These are phyloP conservation scores for Globisporangium splendens DNA, from an alignment of 352 stramenopile genomes.

Conservation along the genomic window DNA sequence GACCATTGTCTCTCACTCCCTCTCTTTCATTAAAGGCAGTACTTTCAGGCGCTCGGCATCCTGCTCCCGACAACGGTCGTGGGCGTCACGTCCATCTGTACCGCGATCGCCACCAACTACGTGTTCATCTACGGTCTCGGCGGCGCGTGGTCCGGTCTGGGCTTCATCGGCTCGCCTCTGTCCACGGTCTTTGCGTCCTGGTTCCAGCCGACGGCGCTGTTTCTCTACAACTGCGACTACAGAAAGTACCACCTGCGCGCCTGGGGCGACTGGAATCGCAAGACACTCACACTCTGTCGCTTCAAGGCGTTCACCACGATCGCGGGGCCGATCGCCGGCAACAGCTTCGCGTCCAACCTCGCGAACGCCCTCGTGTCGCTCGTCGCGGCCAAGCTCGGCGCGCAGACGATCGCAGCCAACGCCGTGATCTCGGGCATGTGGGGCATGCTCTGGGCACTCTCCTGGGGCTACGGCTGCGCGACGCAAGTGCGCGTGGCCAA, in stretches of 20 bases:
- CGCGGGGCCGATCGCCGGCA: conserved; percentile 59
- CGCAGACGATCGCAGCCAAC: conserved; percentile 60
- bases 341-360: too few relatives aligned
- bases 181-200: conserved; percentile 74
- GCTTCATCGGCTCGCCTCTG: conserved; percentile 78
- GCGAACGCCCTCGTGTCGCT: conserved; percentile 64
- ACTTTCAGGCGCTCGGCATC: conserved; percentile 67
- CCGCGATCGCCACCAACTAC: conserved; percentile 60
- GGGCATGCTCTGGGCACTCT: conserved; percentile 67
- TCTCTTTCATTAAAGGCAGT: conserved; percentile 33
- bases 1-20: background rate
- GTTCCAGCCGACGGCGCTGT: conserved; percentile 67
- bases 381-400: conserved; percentile 57
- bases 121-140: conserved; percentile 68
- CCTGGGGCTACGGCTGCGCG: conserved; percentile 78
- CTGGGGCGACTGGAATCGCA: conserved; percentile 56
- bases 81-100: conserved; percentile 54
- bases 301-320: conserved; percentile 48
- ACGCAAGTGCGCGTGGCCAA: conserved; percentile 78
- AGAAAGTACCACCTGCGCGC: conserved; percentile 49
- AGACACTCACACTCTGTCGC: conserved; percentile 37
- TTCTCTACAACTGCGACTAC: conserved; percentile 56
- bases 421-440: conserved; percentile 68
- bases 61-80: conserved; percentile 63
- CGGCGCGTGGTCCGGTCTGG: conserved; percentile 38